Percentiles rank a stretch among this genome's conserved stretches.
Conservation (phyloP, 2,329 filamentous ascomycete genomes). For the Aureobasidium namibiae region DNA sequence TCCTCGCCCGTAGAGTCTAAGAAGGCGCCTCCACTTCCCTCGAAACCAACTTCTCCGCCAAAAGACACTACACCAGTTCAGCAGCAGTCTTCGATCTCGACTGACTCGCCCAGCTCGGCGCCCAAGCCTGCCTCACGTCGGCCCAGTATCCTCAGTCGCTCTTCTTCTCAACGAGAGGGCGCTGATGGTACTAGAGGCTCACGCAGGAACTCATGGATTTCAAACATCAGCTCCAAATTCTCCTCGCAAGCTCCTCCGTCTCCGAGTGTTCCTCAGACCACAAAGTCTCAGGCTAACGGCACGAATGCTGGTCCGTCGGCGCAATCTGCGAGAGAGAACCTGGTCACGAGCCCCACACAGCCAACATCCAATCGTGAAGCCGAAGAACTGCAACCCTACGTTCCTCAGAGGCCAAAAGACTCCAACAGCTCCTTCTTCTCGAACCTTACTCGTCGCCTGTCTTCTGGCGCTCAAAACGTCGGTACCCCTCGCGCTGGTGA, state of each 20-base stretch:
- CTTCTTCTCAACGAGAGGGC: conserved; percentile 29
- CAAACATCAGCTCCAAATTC: conserved; percentile 87
- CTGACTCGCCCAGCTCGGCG: conserved; percentile 19
- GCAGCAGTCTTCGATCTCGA: conserved; percentile 12
- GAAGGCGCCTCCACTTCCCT: not conserved
- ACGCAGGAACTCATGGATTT: conserved; percentile 80
- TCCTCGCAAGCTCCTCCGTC: conserved; percentile 35
- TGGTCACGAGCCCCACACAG: conserved; percentile 40
- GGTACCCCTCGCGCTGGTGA: conserved; percentile 45
- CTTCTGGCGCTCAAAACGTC: conserved; percentile 45
- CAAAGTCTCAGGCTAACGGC: conserved; percentile 18
- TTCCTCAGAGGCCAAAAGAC: conserved; percentile 63
- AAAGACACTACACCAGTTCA: not conserved
- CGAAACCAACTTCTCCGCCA: not conserved
- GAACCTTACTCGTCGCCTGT: conserved; percentile 73
- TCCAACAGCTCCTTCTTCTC: conserved; percentile 66
- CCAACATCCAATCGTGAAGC: conserved; percentile 42
- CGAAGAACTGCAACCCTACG: conserved; percentile 50
- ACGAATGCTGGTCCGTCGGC: conserved; percentile 22
- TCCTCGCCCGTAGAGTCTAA: conserved; percentile 6
- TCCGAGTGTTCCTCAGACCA: conserved; percentile 21
- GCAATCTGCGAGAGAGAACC: conserved; percentile 27
- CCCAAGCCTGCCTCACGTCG: conserved; percentile 21
- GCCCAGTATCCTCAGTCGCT: conserved; percentile 35
- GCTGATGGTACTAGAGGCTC: conserved; percentile 21